Base-by-base conservation (phyloP, 352 stramenopile genomes). In the Pythium brassicae region DNA sequence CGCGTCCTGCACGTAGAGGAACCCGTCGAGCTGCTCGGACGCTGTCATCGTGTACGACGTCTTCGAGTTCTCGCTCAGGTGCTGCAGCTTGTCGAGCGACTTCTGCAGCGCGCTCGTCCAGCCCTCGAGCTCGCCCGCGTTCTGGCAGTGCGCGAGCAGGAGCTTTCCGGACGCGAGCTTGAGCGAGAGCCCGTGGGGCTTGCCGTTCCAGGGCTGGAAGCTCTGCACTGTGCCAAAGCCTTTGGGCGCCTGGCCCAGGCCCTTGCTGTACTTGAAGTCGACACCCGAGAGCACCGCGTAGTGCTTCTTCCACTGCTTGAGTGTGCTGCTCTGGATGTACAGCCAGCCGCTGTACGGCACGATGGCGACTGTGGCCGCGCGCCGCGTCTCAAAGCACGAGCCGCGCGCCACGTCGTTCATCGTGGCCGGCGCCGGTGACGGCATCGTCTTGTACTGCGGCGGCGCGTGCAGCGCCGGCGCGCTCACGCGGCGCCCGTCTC, bases 261-360 rank as follows among this genome's bases (percentile, higher is more conserved):
- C 79, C 26, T 81, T 75, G 56, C 74, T 83, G 74, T 85, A 91
- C 58, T 84, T 83, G 50, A 93, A 90, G 40, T 93, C 80, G 4
- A 79, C 57, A 0, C 83, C 83, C 0, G 83, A 87, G 3, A 91
- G 62, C 46, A 87, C 76, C 0, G 78, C 83, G 49, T 82, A 89
- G 49, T 86, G 85, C 11, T 71, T 71, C 54, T 89, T 90, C 83
- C 83, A 93, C 53, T 62, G 49, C 53, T 74, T 83, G 29, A 90
- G 74, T 14, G 74, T 77, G n/a, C 65, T 66, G 59, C 66, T 68
- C 54, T 86, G 74, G 44, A 89, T 75, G 52, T 76, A 82, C 11
- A 93, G 60, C 78, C 78, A 91, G 8, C 76, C 78, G n/a, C 70
- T 73, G 55, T 78, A 72, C 7, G 78, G 79, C 9, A 90, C 66